Conservation (phyloP, 176 grass and related monocot species). For the Juncus effusus region DNA sequence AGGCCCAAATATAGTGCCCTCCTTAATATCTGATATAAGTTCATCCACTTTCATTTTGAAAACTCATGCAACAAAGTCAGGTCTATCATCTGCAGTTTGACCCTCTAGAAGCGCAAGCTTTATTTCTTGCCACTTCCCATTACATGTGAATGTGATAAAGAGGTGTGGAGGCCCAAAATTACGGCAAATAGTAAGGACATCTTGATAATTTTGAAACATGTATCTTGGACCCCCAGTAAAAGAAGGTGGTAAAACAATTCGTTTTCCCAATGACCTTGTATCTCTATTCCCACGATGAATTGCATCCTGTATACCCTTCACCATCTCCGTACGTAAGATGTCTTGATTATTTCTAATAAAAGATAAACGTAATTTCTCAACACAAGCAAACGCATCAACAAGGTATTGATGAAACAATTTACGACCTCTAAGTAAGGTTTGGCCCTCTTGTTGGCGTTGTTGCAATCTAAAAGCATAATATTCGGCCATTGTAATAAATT, state of each 20-base stretch:
- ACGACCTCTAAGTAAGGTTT: too few species aligned
- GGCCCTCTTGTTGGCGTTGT: too few species aligned
- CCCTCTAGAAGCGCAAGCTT: background rate
- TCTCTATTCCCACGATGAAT: too few species aligned
- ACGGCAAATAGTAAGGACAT: constrained; percentile 9
- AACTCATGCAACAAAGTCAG: background rate
- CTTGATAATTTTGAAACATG: constrained; percentile 20
- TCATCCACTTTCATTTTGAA: background rate
- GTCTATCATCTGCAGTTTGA: background rate
- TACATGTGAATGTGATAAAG: constrained; percentile 14
- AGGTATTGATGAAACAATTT: too few species aligned
- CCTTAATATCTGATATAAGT: background rate
- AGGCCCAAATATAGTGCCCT: background rate
- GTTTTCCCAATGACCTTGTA: background rate
- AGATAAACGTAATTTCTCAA: too few species aligned
- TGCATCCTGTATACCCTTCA: too few species aligned
- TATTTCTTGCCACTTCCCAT: background rate
- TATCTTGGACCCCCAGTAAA: background rate
- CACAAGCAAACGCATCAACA: too few species aligned
- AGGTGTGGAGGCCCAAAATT: background rate
- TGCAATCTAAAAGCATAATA: too few species aligned
- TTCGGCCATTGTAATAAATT: too few species aligned
- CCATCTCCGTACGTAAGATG: too few species aligned
- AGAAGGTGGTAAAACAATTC: background rate
- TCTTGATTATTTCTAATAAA: too few species aligned